These are phyloP conservation scores for Diplotaxis tenuifolia DNA, from an alignment of 345 rosid genomes.

Conservation along the genomic window DNA sequence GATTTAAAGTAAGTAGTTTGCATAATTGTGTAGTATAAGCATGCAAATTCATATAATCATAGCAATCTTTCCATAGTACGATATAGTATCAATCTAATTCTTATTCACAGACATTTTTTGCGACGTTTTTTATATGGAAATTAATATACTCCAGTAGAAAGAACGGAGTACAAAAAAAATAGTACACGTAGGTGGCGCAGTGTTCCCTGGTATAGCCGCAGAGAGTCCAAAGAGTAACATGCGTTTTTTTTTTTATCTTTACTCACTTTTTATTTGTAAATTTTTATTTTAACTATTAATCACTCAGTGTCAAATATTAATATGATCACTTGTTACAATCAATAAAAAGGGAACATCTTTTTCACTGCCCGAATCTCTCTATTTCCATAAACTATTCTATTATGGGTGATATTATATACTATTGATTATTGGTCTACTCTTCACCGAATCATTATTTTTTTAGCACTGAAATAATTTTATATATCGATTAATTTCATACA, in stretches of 20 bases:
- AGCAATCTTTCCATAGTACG: neutral
- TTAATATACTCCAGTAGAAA: slow-evolving; percentile 5
- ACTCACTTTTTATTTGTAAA: neutral
- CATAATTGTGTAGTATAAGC: neutral
- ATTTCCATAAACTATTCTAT: slow-evolving; percentile 27
- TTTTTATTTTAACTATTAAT: neutral
- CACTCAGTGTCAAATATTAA: slow-evolving; percentile 15
- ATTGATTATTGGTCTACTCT: neutral
- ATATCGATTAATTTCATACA: neutral
- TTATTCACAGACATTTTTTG: neutral
- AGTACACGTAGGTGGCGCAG: slow-evolving; percentile 58
- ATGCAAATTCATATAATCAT: neutral
- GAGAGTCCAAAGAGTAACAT: slow-evolving; percentile 35
- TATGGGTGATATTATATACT: slow-evolving; percentile 18
- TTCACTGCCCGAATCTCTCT: slow-evolving; percentile 55
- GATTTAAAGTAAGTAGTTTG: neutral
- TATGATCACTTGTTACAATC: slow-evolving; percentile 32
- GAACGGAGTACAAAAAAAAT: slow-evolving; percentile 24
- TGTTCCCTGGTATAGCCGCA: slow-evolving; percentile 54
- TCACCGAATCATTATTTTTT: neutral
- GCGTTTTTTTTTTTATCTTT: slow-evolving; percentile 23
- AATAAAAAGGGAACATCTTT: slow-evolving; percentile 48
- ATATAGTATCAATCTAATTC: neutral
- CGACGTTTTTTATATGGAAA: neutral
- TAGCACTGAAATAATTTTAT: neutral